Base-by-base conservation (phyloP, 2,329 filamentous ascomycete genomes). In the Fusarium sp. region DNA sequence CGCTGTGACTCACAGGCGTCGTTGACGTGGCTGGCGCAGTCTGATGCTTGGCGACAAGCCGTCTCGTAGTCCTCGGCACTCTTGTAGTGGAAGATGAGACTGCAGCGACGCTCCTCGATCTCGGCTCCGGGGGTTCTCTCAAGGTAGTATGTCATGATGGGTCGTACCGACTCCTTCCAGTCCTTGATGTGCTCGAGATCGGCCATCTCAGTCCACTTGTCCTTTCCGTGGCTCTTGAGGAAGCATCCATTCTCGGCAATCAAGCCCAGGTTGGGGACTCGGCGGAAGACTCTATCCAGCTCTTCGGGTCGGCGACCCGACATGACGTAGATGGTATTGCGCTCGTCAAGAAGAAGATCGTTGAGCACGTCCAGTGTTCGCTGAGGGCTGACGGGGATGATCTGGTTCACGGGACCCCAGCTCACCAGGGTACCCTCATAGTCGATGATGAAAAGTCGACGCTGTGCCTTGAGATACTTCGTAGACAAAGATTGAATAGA, bases 191-290 rank as follows among this genome's bases (percentile, higher is more conserved):
- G 89, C 4, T 90, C 87, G 1, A 90, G 87, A 80, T 98, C 92
- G 3, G 93, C 92, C 83, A 97, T 92, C 72, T 93, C 91, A 3
- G 89, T 90, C 97, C 97, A 98, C 39, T 89, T 87, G 27, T 90
- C 88, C 18, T 86, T 88, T 23, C 91, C 89, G 54, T 90, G 91
- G 73, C 94, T 90, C 76, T 93, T 94, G 67, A 98, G 86, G 83
- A 97, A 98, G 81, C 94, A 97, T 2, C 96, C 96, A 75, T 98
- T 98, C 84, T 98, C 96, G 0, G 96, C 96, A 74, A 98, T 97
- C 6, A 98, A 87, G 4, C 97, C 97, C 4, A 98, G 86, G 70
- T 93, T 93, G 6, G 94, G 93, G 2, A 98, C 93, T 27, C 93
- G 90, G 62, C 92, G 92, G 87, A 98, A 98, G 2, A 97, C 87